Conservation (phyloP, 1,139 yeast species). For the Hyphopichia buzzinii region DNA sequence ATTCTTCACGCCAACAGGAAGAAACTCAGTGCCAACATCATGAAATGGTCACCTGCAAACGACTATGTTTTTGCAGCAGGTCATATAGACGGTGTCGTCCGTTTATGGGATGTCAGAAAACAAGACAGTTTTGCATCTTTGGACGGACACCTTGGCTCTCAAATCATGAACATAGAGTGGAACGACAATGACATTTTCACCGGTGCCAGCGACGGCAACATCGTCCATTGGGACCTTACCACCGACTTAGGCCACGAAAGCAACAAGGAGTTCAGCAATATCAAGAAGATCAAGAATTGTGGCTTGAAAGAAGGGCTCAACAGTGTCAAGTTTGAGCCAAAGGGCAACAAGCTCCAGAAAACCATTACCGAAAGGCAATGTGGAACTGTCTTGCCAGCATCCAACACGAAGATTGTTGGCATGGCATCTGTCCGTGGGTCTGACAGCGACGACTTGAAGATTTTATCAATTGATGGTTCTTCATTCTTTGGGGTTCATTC, state of each 20-base stretch:
- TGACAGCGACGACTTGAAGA: constrained; percentile 30
- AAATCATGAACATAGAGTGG: constrained; percentile 59
- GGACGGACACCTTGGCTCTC: constrained; percentile 50
- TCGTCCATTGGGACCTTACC: constrained; percentile 69
- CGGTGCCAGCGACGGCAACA: constrained; percentile 69
- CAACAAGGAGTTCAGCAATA: background rate
- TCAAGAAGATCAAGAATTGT: constrained; percentile 27
- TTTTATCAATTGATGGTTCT: constrained; percentile 53
- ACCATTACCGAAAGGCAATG: constrained; percentile 48
- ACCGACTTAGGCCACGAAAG: constrained; percentile 19
- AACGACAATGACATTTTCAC: constrained; percentile 55
- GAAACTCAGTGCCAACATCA: constrained; percentile 32
- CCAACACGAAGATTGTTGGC: constrained; percentile 48
- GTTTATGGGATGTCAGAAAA: constrained; percentile 76
- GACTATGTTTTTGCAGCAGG: constrained; percentile 66
- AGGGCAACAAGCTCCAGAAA: constrained; percentile 28
- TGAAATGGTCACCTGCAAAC: constrained; percentile 64
- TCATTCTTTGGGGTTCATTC: constrained; percentile 57
- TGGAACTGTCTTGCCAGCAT: constrained; percentile 61
- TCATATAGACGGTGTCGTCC: constrained; percentile 55
- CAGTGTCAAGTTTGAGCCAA: constrained; percentile 38
- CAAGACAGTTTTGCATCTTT: constrained; percentile 53
- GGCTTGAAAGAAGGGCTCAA: constrained; percentile 47
- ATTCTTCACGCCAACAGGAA: constrained; percentile 13
- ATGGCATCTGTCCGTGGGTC: constrained; percentile 35